Conservation (phyloP, 345 rosid genomes). For the Geranium rotundifolium region DNA sequence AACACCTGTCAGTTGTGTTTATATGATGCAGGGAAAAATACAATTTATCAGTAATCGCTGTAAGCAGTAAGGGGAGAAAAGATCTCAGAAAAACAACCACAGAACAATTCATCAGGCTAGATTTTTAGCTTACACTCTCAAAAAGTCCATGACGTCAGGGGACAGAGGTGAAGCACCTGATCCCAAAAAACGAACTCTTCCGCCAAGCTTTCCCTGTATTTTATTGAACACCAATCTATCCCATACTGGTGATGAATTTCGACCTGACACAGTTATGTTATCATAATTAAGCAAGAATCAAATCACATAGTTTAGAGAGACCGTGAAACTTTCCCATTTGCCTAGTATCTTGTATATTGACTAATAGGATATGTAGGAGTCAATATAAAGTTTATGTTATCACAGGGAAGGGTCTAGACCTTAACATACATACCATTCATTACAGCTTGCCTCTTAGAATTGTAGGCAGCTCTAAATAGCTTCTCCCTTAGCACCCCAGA, state of each 20-base stretch:
- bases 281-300: not conserved
- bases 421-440: slow-evolving; percentile 37
- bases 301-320: not conserved
- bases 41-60: not conserved
- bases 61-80: not conserved
- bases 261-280: slow-evolving; percentile 30
- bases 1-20: slow-evolving; percentile 45
- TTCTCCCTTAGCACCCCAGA: slow-evolving; percentile 62
- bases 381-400: not conserved
- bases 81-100: not conserved
- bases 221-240: slow-evolving; percentile 77
- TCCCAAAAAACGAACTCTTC: slow-evolving; percentile 55
- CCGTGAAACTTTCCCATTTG: not conserved
- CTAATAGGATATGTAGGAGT: not conserved
- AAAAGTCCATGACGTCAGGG: slow-evolving; percentile 73
- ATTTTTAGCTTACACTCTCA: slow-evolving; percentile 59
- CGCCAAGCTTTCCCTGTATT: slow-evolving; percentile 76
- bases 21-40: not conserved
- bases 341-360: not conserved
- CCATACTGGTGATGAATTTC: slow-evolving; percentile 65
- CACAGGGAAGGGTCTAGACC: not conserved
- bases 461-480: slow-evolving; percentile 63
- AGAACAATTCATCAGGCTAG: not conserved
- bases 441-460: slow-evolving; percentile 81
- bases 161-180: slow-evolving; percentile 95